Percentiles rank a stretch among this genome's conserved stretches.
Conservation (phyloP, 495 filamentous ascomycete species). For the Penicillium macrosclerotiorum region DNA sequence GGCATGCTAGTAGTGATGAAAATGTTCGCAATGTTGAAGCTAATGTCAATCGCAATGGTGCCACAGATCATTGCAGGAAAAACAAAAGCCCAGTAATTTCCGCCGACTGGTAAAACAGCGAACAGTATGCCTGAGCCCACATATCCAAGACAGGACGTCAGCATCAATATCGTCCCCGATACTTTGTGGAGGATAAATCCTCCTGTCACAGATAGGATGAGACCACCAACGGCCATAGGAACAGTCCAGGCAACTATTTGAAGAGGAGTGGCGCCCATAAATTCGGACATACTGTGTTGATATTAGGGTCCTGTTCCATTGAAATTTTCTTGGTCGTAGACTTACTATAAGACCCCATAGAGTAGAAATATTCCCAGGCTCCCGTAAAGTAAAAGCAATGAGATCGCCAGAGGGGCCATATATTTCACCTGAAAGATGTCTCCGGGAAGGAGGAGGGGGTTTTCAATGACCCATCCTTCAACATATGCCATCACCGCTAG, state of each 20-base stretch:
- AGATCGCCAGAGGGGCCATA: conserved; percentile 65
- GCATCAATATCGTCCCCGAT: conserved; percentile 66
- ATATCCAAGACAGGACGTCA: conserved; percentile 65
- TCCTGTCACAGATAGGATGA: conserved; percentile 66
- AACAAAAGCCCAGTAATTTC: conserved; percentile 68
- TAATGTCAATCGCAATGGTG: conserved; percentile 81
- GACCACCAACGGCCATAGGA: conserved; percentile 74
- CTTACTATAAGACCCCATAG: conserved; percentile 78
- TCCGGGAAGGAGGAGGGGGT: conserved; percentile 71
- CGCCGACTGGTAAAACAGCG: conserved; percentile 62
- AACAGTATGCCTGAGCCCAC: conserved; percentile 67
- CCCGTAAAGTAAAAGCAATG: conserved; percentile 74
- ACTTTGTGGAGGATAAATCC: conserved; percentile 77
- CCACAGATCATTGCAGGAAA: conserved; percentile 81
- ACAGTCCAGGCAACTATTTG: conserved; percentile 75
- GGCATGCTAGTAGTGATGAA: conserved; percentile 79
- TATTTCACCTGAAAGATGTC: conserved; percentile 73
- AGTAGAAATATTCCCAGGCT: conserved; percentile 74
- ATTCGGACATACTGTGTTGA: conserved; percentile 55
- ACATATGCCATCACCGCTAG: conserved; percentile 63
- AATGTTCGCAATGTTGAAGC: conserved; percentile 79
- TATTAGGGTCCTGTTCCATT: conserved; percentile 8
- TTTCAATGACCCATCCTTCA: conserved; percentile 70
- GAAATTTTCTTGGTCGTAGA: conserved; percentile 1
- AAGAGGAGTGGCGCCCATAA: conserved; percentile 64